A percentile compares a stretch with the other conserved stretches of the same genome.
Conservation (phyloP, 441 rosid species). For the Hura crepitans region DNA sequence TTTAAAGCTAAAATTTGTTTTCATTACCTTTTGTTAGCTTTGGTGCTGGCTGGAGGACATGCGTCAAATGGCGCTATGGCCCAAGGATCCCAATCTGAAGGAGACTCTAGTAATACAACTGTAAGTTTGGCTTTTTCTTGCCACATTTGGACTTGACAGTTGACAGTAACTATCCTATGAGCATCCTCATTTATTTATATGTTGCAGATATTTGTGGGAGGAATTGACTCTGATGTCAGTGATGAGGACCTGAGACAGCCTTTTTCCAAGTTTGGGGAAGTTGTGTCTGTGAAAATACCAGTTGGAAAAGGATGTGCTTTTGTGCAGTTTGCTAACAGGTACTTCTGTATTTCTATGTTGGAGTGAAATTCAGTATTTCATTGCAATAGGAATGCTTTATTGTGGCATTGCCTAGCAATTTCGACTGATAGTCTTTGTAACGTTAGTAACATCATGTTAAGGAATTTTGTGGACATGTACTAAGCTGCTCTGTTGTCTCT, state of each 20-base stretch:
- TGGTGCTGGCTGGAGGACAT: slow-evolving; percentile 80
- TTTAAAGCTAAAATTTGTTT: slow-evolving; percentile 19
- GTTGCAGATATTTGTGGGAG: slow-evolving; percentile 84
- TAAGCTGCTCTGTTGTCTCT: slow-evolving; percentile 14
- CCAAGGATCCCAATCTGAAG: slow-evolving; percentile 60
- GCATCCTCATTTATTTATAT: slow-evolving; percentile 21
- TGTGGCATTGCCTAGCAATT: not conserved
- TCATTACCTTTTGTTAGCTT: slow-evolving; percentile 44
- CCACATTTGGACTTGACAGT: slow-evolving; percentile 5
- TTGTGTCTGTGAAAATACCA: slow-evolving; percentile 89
- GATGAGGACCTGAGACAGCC: slow-evolving; percentile 83
- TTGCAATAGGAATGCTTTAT: slow-evolving; percentile 1
- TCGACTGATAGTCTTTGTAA: not conserved
- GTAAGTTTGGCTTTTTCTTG: slow-evolving; percentile 46
- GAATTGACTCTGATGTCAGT: slow-evolving; percentile 72
- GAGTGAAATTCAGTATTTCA: not conserved
- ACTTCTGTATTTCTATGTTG: not conserved
- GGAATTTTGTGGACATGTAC: slow-evolving; percentile 1
- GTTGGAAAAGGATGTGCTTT: slow-evolving; percentile 88
- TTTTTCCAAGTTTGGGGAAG: slow-evolving; percentile 82
- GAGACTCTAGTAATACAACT: slow-evolving; percentile 72
- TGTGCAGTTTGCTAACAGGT: slow-evolving; percentile 83
- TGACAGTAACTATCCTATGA: slow-evolving; percentile 2
- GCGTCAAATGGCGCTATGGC: slow-evolving; percentile 53
- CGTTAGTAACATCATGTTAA: not conserved